Evolutionary conservation across 2,329 filamentous ascomycete genomes (phyloP), one percentile per base, ranked within the genome.

Genomic region (Fusarium guadeloupense): DNA sequence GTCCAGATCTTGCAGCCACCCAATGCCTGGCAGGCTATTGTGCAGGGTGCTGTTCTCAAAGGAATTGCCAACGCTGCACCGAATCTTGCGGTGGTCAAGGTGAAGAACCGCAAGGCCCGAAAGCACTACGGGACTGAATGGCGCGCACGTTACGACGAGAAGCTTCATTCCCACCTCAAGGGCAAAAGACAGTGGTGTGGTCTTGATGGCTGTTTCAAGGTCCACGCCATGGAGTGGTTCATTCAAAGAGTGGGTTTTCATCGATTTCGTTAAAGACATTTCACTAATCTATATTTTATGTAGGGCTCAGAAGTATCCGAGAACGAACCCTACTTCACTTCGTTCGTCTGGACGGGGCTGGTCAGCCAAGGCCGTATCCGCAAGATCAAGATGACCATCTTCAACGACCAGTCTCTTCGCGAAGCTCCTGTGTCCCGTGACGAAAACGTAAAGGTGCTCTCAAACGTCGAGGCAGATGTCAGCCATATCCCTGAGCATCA

Each of bases 41-140:
- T 80, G 0, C 76, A 77, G 28, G 81, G 81, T 16, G 81, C 81
- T 14, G 79, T 83, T 19, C 78, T 81, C 74, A 81, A 80, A 64
- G 81, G 80, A 1, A 69, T 83, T 2, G 75, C 76, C 2, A 71
- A 74, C 25, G 69, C 71, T 1, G 74, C 76, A 0, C 72, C 75
- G 9, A 63, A 68, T 10, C 72, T 73, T 23, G 74, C 73, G 10
- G 68, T 71, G 44, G 75, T 81, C 42, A 72, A 70, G 42, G 71
- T 81, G 25, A 72, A 73, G 56, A 77, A 77, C 30, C 73, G 78
- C 47, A 73, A 70, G 51, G 78, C 77, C 9, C 74, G 79, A 31
- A 80, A 79, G 61, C 76, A 80, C 57, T 81, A 81, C 49, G 79
- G 78, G 6, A 74, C 72, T 13, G 71, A 76, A 53, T 74, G 71